Base-by-base conservation (phyloP, 2,329 filamentous ascomycete species). In the Chlorencoelia australis region DNA sequence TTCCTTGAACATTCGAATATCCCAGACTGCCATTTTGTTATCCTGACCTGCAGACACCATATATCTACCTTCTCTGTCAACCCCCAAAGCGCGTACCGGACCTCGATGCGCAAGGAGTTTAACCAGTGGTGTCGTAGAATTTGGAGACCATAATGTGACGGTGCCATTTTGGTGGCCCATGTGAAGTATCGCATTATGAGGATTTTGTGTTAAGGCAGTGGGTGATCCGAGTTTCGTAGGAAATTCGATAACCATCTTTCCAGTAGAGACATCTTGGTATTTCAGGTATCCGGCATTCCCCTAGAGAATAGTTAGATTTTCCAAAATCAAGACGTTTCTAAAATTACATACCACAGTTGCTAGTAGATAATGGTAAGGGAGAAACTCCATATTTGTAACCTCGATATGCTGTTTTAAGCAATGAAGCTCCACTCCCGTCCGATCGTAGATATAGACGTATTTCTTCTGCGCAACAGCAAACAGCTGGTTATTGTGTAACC, bases 401-500 rank as follows among this genome's bases (percentile, higher is more conserved):
- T 98, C 91, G 43, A 84, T 74, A 57, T 94, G 89, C 59, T 91
- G 91, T 60, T 79, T 79, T 54, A 98, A 64, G 56, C 84, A 88
- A 59, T 98, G 91, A 37, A 98, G 65, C 63, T 98, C 91, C 14
- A 95, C 83, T 34, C 91, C 91, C 39, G 84, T 75, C 39, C 77
- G 71, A 54, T 95, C 91, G 65, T 98, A 98, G 47, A 98, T 95
- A 64, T 94, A 98, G 46, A 91, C 84, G 50, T 91, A 82, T 62
- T 89, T 91, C 68, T 94, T 95, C 63, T 98, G 89, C 29, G 91
- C 87, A 9, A 94, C 86, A 0, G 89, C 89, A 62, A 96, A 95
- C 62, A 77, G 82, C 50, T 94, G 86, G 59, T 91, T 88, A 58
- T 94, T 94, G 63, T 95, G 87, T 51, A 96, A 69, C 83, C 87